Evolutionary conservation across 345 rosid genomes (phyloP), one percentile per base, ranked within the genome.

Genomic region (Garcia nutans): DNA sequence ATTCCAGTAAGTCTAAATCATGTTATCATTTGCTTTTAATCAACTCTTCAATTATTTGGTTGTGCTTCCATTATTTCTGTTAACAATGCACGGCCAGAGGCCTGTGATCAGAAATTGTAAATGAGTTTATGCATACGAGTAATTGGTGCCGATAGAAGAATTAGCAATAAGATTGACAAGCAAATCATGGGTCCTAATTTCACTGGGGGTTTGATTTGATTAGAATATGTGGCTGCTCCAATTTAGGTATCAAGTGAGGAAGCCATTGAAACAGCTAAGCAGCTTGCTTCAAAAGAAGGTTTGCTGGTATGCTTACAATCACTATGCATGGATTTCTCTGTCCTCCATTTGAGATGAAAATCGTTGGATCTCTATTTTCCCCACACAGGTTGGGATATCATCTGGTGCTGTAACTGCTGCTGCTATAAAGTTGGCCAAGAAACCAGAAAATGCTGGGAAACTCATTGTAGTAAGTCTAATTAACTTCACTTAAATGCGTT

Each of bases 361-460:
- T 19, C n/a, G 5, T 23, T 13, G n/a, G 37, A 7, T 0, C 15
- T 28, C 6, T 26, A 37, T 3, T 10, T 62, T 56, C 5, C 62
- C 56, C 54, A 69, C 22, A 78, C 86, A 94, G 97, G 97, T 91
- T 42, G 98, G 98, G 67, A 92, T 94, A 79, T 94, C 98, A 74
- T 94, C 98, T 0, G 98, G 98, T 77, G 97, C 92, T 11, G 93
- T 91, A 6, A 84, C 98, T 0, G 89, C 91, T 8, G 97, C 97
- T 42, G 98, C 95, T 58, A 83, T 92, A 49, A 88, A 83, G 78
- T 82, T 89, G 62, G 97, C 98, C n/a, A 92, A 91, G 88, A 86
- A 85, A 74, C 93, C 91, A 33, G 97, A 94, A 86, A 85, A 86
- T 63, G 93, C 89, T 0, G 98, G 98, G 63, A 94, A 92, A 85